A percentile compares a stretch with the other conserved stretches of the same genome.
phyloP scores from a whole-genome alignment of 108 stramenopile species.

The Discostella stelligeroides region DNA sequence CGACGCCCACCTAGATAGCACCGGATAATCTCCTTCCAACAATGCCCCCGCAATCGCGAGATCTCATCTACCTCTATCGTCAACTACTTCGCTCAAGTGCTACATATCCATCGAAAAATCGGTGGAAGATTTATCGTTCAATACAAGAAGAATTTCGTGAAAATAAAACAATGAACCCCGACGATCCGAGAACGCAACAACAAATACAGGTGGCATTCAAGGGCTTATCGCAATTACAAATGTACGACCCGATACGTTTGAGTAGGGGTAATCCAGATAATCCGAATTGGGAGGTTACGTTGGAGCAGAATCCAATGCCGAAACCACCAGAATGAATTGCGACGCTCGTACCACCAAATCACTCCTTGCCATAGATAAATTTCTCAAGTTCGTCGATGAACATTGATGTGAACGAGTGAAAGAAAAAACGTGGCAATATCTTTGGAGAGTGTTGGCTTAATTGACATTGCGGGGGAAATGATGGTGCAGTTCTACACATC shows the following conservation, averaged over 20 bases:
- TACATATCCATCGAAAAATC: conserved; percentile 79
- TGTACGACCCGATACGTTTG: conserved; percentile 63
- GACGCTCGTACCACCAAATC: no score
- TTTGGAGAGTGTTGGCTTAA: no score
- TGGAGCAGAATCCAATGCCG: conserved; percentile 89
- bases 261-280: conserved; percentile 50
- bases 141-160: conserved; percentile 83
- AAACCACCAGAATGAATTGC: conserved; percentile 51
- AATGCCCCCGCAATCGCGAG: conserved; percentile 40
- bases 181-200: conserved; percentile 58
- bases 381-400: no score
- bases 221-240: conserved; percentile 73
- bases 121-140: conserved; percentile 69
- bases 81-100: conserved; percentile 69
- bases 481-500: no score
- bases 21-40: no score
- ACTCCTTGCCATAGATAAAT: no score
- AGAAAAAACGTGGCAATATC: no score
- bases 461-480: no score
- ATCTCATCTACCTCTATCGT: conserved; percentile 69
- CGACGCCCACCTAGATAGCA: no score
- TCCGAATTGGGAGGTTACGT: conserved; percentile 72
- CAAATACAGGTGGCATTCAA: conserved; percentile 78
- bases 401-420: no score
- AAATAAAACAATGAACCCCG: conserved; percentile 53